A percentile compares a stretch with the other conserved stretches of the same genome.
Evolutionary conservation across 345 rosid genomes (phyloP).

Genomic region (Erysimum cheiranthoides): DNA sequence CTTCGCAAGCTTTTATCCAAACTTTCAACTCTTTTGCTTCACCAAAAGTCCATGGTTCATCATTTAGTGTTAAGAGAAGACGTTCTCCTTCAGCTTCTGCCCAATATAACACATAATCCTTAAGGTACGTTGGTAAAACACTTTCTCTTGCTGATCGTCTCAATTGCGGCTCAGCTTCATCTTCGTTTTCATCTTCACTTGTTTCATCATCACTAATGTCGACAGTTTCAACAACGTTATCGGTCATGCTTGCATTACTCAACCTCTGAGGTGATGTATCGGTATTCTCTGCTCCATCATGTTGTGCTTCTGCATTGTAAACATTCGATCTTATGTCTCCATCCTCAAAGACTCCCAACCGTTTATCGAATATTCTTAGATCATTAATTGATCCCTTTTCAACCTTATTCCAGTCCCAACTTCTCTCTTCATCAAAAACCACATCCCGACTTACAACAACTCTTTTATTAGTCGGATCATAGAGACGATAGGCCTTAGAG

Average conservation of each 20-base stretch:
- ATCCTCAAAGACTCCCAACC: too few relatives aligned
- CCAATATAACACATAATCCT: too few relatives aligned
- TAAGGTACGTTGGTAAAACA: too few relatives aligned
- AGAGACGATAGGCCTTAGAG: background rate
- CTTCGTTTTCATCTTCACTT: background rate
- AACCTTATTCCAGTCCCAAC: accelerated
- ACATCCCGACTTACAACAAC: background rate
- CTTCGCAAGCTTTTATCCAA: background rate
- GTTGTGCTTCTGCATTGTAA: too few relatives aligned
- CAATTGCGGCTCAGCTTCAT: accelerated
- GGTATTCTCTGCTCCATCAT: too few relatives aligned
- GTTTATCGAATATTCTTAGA: too few relatives aligned
- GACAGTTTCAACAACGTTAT: too few relatives aligned
- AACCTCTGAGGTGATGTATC: too few relatives aligned
- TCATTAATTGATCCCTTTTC: background rate
- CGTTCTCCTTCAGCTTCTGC: background rate
- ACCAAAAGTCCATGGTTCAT: background rate
- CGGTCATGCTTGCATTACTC: too few relatives aligned
- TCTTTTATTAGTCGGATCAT: accelerated
- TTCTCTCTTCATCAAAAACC: background rate
- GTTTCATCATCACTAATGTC: too few relatives aligned
- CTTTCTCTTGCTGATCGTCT: background rate
- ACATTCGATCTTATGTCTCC: too few relatives aligned
- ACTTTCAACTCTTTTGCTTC: background rate
- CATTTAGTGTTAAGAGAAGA: accelerated